phyloP scores from a whole-genome alignment of 2,329 filamentous ascomycete genomes.

The Diaporthe helianthi region DNA sequence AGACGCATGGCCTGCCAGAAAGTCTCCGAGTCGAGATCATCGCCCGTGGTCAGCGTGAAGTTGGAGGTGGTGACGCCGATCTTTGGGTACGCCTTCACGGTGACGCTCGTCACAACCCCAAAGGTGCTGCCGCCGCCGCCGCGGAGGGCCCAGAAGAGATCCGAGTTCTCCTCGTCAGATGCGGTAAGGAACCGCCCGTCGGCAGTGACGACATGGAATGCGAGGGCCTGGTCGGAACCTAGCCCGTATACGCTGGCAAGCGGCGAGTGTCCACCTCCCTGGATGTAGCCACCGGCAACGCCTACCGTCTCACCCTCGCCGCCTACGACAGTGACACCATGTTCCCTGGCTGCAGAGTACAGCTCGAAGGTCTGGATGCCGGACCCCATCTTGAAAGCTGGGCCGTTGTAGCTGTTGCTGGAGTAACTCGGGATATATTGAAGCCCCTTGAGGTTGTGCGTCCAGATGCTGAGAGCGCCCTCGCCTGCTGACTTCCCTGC shows the following conservation, averaged over 20 bases:
- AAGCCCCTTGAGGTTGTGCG: slow-evolving; percentile 46
- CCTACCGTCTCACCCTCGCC: slow-evolving; percentile 57
- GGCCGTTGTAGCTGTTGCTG: slow-evolving; percentile 47
- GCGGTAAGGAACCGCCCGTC: slow-evolving; percentile 51
- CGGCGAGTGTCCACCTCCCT: slow-evolving; percentile 62
- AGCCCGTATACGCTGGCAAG: slow-evolving; percentile 57
- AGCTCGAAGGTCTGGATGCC: slow-evolving; percentile 61
- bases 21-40: slow-evolving; percentile 57
- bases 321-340: slow-evolving; percentile 56
- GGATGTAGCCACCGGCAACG: slow-evolving; percentile 53
- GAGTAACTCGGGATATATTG: slow-evolving; percentile 42
- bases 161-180: slow-evolving; percentile 49
- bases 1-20: slow-evolving; percentile 58
- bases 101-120: slow-evolving; percentile 43
- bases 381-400: slow-evolving; percentile 61
- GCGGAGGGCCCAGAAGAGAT: slow-evolving; percentile 58
- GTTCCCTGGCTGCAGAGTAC: slow-evolving; percentile 54
- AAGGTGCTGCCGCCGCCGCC: slow-evolving; percentile 52
- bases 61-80: slow-evolving; percentile 36
- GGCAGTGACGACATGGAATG: slow-evolving; percentile 55
- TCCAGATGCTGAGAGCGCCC: slow-evolving; percentile 48
- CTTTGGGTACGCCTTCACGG: slow-evolving; percentile 40
- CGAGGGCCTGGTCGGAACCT: slow-evolving; percentile 56
- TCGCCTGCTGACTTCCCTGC: slow-evolving; percentile 47
- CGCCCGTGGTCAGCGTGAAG: slow-evolving; percentile 48